Percentiles rank a stretch among this genome's conserved stretches.
phyloP scores from a whole-genome alignment of 2,329 filamentous ascomycete genomes.

The Coccinonectria pachysandricola region DNA sequence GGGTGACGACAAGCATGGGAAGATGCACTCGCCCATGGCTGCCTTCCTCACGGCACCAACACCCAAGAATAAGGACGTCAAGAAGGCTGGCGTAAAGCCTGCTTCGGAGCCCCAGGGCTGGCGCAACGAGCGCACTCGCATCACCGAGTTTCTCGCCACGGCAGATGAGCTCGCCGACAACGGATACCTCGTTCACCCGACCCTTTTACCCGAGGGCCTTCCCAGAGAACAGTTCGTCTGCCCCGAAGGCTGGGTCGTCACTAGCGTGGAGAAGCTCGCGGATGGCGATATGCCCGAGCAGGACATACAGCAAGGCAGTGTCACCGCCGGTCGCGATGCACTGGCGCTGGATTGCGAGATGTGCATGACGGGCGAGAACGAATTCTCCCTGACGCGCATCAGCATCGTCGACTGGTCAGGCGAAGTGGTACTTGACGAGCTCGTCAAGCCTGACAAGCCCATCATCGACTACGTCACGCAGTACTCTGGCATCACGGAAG shows the following conservation, averaged over 20 bases:
- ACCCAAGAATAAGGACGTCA: conserved; percentile 53
- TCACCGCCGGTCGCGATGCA: conserved; percentile 71
- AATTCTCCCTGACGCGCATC: conserved; percentile 78
- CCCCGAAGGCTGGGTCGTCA: conserved; percentile 75
- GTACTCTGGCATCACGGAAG: conserved; percentile 84
- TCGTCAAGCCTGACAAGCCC: conserved; percentile 82
- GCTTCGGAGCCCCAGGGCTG: conserved; percentile 55
- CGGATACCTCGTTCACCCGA: conserved; percentile 76
- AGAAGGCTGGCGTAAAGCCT: conserved; percentile 47
- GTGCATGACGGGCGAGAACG: conserved; percentile 75
- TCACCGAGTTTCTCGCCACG: conserved; percentile 67
- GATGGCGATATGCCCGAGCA: conserved; percentile 58
- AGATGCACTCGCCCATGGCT: conserved; percentile 77
- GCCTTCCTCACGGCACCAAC: conserved; percentile 70
- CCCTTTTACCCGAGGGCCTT: conserved; percentile 52
- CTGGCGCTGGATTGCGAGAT: conserved; percentile 93
- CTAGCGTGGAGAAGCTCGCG: conserved; percentile 52
- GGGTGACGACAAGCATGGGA: conserved; percentile 70
- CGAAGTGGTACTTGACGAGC: conserved; percentile 70
- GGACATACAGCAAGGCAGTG: conserved; percentile 68
- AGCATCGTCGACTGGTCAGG: conserved; percentile 84
- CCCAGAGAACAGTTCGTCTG: conserved; percentile 40
- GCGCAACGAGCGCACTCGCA: conserved; percentile 67
- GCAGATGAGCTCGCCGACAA: conserved; percentile 69
- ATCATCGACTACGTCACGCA: conserved; percentile 88